phyloP scores from a whole-genome alignment of 441 rosid species.

The Pelargonium exstipulatum region DNA sequence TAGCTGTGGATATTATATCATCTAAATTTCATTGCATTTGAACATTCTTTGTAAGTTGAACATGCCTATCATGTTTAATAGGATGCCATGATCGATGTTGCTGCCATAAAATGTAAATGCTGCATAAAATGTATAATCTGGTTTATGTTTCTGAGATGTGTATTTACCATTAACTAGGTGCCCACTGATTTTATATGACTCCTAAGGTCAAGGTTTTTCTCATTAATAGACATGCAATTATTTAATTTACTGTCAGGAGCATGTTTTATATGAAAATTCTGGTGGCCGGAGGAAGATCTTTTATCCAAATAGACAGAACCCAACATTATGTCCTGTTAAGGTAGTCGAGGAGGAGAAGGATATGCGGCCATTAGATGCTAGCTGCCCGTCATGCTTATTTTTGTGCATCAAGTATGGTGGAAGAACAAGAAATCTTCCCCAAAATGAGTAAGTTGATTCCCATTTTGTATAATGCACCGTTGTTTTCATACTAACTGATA shows the following conservation, averaged over 20 bases:
- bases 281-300: conserved; percentile 43
- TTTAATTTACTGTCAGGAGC: conserved; percentile 37
- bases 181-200: neutral
- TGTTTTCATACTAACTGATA: neutral
- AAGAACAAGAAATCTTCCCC: conserved; percentile 58
- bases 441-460: conserved; percentile 43
- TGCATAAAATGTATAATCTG: neutral
- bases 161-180: no score
- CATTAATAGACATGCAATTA: neutral
- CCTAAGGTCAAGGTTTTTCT: neutral
- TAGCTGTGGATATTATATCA: no score
- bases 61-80: neutral
- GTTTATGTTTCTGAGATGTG: neutral
- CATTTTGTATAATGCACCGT: neutral
- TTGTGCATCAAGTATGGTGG: conserved; percentile 65
- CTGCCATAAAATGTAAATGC: neutral
- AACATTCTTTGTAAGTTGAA: no score
- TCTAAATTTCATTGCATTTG: no score
- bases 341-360: conserved; percentile 55
- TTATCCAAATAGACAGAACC: conserved; percentile 42
- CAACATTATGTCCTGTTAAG: conserved; percentile 46
- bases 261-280: conserved; percentile 49
- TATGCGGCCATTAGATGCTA: conserved; percentile 52
- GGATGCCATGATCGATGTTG: no score
- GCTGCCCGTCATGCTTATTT: conserved; percentile 55